Evolutionary conservation across 306 rosid species (phyloP), one percentile per base, ranked within the genome.

Genomic region (Gastrolobium bilobum): DNA sequence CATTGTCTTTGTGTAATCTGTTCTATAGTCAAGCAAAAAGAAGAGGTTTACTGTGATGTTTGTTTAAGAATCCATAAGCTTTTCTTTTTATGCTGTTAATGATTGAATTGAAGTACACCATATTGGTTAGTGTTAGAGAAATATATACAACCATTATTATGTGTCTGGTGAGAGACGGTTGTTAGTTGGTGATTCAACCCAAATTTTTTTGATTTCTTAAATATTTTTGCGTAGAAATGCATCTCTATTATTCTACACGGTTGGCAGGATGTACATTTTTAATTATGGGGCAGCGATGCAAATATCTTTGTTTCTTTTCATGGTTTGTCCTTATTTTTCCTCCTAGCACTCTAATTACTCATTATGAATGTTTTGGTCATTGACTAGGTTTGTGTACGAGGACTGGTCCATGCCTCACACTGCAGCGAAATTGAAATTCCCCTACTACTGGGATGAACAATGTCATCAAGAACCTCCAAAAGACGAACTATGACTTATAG

Each of bases 351-450:
- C 58, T 80, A 15, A 69, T 44, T 51, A 47, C 70, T 66, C 46
- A 67, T 73, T 79, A 15, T 64, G 81, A 44, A 51, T 82, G 39
- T 75, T 74, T 63, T 71, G 81, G 64, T 69, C 9, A 39, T 78
- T 76, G 46, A 84, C 59, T 79, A 95, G 99, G 94, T 95, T 95
- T 80, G 65, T 73, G 20, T 95, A 95, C 35, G 86, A 89, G 2
- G 91, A 85, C 77, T 95, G 99, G 99, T 88, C 35, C 42, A 84
- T 93, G 99, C 98, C 99, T 33, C 99, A 93, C 85, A 78, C 86
- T 42, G 98, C 99, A 44, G 94, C 98, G 26, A 93, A 79, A 75
- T 59, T 91, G 73, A 93, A 86, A 88, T 92, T 86, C 79, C 99
- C 99, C 30, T 90, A 75, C 62, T 83, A 50, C 68, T 95, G 97